These are phyloP conservation scores for Citrullus colocynthis DNA, from an alignment of 306 rosid species.

Conservation along the genomic window DNA sequence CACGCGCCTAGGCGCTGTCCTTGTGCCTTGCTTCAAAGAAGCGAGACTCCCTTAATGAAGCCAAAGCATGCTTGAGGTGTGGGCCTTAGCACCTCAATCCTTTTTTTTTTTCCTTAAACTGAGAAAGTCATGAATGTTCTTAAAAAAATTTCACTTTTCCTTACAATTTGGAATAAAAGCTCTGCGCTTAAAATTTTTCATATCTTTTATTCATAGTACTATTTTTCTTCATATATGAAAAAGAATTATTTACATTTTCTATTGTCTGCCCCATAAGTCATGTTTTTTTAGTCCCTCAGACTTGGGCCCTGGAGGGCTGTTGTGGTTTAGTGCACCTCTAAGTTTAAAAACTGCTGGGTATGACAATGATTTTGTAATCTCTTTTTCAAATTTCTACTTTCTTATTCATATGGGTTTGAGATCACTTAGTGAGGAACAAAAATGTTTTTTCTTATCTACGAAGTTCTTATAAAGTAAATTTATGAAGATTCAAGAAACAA, in stretches of 20 bases:
- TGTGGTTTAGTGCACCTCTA: neutral
- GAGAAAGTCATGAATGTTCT: too few relatives aligned
- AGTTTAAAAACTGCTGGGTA: neutral
- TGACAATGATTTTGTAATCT: neutral
- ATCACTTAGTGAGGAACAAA: neutral
- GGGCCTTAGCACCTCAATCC: neutral
- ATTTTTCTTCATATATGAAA: too few relatives aligned
- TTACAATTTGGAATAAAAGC: neutral
- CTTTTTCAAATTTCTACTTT: neutral
- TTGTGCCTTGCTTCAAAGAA: neutral
- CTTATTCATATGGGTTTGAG: neutral
- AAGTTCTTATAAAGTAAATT: neutral
- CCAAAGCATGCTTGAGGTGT: neutral
- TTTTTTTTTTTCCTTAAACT: too few relatives aligned
- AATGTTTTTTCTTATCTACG: neutral
- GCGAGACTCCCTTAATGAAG: neutral
- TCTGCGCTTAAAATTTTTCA: neutral
- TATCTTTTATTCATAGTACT: neutral
- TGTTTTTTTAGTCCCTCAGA: neutral
- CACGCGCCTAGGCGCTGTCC: neutral
- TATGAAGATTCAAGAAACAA: neutral
- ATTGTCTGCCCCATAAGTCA: neutral
- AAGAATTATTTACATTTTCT: too few relatives aligned
- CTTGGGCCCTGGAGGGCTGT: neutral
- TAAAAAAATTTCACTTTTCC: neutral